Evolutionary conservation across 495 filamentous ascomycete genomes (phyloP).

Genomic region (Recurvomyces mirabilis): DNA sequence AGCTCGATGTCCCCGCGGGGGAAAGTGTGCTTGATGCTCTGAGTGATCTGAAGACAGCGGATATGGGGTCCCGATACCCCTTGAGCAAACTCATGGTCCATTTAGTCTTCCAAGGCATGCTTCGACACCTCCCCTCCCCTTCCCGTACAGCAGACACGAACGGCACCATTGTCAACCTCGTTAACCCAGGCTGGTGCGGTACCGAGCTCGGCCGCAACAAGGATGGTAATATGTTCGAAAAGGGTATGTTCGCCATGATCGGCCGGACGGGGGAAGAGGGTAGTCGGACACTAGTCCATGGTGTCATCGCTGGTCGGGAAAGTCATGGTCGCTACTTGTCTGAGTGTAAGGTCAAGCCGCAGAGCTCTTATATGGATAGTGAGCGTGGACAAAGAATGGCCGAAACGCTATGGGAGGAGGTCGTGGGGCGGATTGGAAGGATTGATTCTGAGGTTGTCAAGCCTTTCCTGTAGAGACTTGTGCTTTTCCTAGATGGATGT

Average conservation of each 20-base stretch:
- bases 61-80: conserved; percentile 23
- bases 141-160: conserved; percentile 15
- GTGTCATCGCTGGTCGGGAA: conserved; percentile 24
- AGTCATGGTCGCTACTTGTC: conserved; percentile 25
- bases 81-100: conserved; percentile 21
- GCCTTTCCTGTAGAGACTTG: too few species aligned
- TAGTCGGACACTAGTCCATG: conserved; percentile 32
- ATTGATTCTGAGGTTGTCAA: conserved; percentile 20
- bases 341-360: conserved; percentile 18
- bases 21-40: background rate
- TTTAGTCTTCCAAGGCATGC: background rate
- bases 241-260: conserved; percentile 9
- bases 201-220: conserved; percentile 25
- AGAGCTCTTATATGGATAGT: conserved; percentile 17
- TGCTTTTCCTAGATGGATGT: too few species aligned
- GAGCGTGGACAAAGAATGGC: conserved; percentile 17
- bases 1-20: background rate
- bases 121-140: conserved; percentile 2
- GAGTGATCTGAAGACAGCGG: conserved; percentile 17
- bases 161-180: conserved; percentile 26
- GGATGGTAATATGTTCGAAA: background rate
- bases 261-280: conserved; percentile 33
- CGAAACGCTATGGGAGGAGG: conserved; percentile 21
- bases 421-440: conserved; percentile 15
- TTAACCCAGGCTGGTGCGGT: conserved; percentile 33